These are phyloP conservation scores for Peltaster fructicola DNA, from an alignment of 2,329 filamentous ascomycete species.

Conservation along the genomic window DNA sequence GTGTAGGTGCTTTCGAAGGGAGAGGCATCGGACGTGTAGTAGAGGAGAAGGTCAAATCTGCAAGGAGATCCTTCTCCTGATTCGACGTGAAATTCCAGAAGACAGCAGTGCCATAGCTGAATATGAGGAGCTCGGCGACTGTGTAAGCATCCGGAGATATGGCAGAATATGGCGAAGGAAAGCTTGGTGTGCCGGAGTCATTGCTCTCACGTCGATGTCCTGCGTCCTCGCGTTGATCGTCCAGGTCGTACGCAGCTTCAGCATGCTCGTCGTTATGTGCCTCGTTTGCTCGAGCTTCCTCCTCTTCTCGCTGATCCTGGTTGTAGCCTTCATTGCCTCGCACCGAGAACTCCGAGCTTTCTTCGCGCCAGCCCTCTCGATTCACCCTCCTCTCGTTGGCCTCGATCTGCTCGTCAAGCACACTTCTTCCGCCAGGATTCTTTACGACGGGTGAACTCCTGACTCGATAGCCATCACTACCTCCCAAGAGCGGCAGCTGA, in stretches of 20 bases:
- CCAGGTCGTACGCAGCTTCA: conserved; percentile 3
- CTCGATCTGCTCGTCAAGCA: conserved; percentile 90
- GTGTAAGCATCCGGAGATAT: conserved; percentile 55
- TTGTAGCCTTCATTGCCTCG: conserved; percentile 9
- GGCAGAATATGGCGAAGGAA: conserved; percentile 32
- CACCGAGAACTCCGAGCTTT: conserved; percentile 46
- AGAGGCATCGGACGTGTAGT: conserved; percentile 4
- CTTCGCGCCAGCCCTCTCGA: conserved; percentile 78
- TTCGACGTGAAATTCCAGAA: conserved; percentile 98
- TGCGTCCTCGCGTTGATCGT: conserved; percentile 4
- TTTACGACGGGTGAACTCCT: conserved; percentile 83
- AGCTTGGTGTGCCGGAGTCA: conserved; percentile 13
- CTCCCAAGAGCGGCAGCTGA: conserved; percentile 72
- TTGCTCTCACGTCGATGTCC: conserved; percentile 12
- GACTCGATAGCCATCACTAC: conserved; percentile 70
- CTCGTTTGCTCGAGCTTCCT: conserved; percentile 2
- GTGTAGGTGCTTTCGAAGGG: conserved; percentile 1
- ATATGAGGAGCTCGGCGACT: conserved; percentile 92
- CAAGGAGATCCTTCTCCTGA: conserved; percentile 91
- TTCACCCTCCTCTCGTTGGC: conserved; percentile 78
- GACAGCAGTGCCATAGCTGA: conserved; percentile 90
- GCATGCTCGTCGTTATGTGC: conserved; percentile 6
- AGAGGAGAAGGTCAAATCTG: conserved; percentile 72
- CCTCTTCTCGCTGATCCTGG: conserved; percentile 2
- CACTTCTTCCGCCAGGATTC: conserved; percentile 79